A percentile compares a stretch with the other conserved stretches of the same genome.
Evolutionary conservation across 2,329 filamentous ascomycete species (phyloP).

Genomic region (Aureobasidium melanogenum): DNA sequence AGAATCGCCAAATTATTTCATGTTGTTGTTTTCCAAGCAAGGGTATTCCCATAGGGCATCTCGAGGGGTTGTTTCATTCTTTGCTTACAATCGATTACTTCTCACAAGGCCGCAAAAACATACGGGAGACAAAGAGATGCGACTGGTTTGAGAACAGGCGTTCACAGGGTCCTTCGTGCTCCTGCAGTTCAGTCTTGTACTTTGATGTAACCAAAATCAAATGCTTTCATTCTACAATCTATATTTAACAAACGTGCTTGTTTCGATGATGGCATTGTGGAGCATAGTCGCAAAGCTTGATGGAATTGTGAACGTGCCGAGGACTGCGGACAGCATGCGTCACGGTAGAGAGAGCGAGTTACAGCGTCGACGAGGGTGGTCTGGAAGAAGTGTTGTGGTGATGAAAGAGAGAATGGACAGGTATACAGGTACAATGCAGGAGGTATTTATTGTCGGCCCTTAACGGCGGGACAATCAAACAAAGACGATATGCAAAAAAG

Average conservation of each 20-base stretch:
- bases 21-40: background rate
- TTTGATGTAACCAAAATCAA: background rate
- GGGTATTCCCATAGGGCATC: constrained; percentile 6
- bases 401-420: background rate
- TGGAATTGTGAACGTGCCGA: background rate
- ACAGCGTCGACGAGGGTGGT: background rate
- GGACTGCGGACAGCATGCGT: background rate
- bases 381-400: background rate
- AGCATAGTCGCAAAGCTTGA: background rate
- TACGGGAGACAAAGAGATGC: background rate
- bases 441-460: background rate
- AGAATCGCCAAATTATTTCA: background rate
- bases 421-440: background rate
- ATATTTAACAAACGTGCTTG: background rate
- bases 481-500: background rate
- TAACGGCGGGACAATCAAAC: background rate
- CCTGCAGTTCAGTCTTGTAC: background rate
- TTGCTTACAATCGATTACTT: background rate
- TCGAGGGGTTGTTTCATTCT: background rate
- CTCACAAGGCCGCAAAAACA: background rate
- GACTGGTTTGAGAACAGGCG: background rate
- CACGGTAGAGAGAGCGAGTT: background rate
- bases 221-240: background rate
- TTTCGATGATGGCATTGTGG: background rate
- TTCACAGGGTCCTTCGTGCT: background rate